Base-by-base conservation (phyloP, 106 monocot genomes). In the Triglochin maritima region DNA sequence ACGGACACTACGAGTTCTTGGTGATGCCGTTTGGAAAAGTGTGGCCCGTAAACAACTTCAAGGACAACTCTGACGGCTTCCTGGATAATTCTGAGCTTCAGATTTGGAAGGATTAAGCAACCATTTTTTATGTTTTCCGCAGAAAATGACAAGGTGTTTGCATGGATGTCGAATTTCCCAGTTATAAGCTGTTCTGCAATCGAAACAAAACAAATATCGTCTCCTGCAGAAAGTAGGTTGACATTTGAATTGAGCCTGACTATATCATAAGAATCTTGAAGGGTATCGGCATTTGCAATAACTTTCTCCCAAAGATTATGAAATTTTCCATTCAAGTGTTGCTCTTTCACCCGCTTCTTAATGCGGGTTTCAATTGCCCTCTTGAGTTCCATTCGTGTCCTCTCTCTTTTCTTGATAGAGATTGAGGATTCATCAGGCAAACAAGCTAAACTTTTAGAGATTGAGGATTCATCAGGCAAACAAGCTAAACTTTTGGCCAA, bases 401-500 rank as follows among this genome's bases (percentile, higher is more conserved):
- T 47, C 11, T 68, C 63, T 74, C 64, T 85, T 16, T 65, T 51
- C 53, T 65, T 74, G 5, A 64, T 62, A 4, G 62, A 17, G 29
- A 59, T 46, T 4, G 55, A 56, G 5, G 71, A 49, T 50, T 87
- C 89, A 58, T 89, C 87, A 5, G 74, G 59, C 56, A 94, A 87
- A 58, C 82, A 83, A 44, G 89, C 94, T 60, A 94, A 77, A n/a
- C n/a, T n/a, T n/a, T n/a, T 62, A 4, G 62, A 17, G 29, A 59
- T 46, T 4, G 55, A 56, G 5, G 71, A 49, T 50, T 87, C 89
- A 58, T 89, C 87, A 5, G 74, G 59, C 56, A 94, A 87, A 59
- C 82, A 83, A 44, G 89, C 94, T 60, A 94, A 77, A 64, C 84
- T 80, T 80, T 87, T 94, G 1, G 94, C 94, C 29, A 94, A 77